Evolutionary conservation across 2,329 filamentous ascomycete species (phyloP).

Genomic region (Aspergillus flavus): DNA sequence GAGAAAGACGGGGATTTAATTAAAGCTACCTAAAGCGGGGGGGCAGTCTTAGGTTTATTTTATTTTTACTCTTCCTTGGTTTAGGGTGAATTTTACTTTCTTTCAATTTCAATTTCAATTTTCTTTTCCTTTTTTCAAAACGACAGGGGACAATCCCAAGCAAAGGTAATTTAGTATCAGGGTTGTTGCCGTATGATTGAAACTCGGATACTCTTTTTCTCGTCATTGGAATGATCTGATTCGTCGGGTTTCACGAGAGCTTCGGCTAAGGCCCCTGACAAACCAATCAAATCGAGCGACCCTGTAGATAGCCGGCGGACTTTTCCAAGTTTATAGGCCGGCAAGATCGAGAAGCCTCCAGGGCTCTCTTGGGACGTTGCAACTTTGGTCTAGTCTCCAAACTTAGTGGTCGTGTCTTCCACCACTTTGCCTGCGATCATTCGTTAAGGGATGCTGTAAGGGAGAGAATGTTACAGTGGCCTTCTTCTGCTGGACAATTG

Average conservation of each 20-base stretch:
- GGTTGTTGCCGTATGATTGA: constrained; percentile 9
- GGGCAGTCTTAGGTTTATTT: background rate
- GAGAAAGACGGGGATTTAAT: constrained; percentile 12
- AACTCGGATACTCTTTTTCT: background rate
- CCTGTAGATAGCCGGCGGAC: background rate
- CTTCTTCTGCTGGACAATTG: background rate
- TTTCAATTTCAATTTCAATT: background rate
- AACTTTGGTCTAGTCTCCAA: background rate
- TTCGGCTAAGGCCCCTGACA: constrained; percentile 12
- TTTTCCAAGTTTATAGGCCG: background rate
- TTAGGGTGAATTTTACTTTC: background rate
- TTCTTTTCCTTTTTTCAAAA: background rate
- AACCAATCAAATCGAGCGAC: background rate
- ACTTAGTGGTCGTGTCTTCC: background rate
- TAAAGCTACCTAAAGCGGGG: constrained; percentile 16
- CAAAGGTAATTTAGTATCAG: background rate
- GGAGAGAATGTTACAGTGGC: background rate
- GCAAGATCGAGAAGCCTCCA: background rate
- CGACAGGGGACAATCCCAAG: too few relatives aligned
- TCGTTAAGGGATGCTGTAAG: background rate
- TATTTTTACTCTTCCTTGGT: background rate
- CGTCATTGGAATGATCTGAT: constrained; percentile 16
- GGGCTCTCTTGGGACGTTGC: background rate
- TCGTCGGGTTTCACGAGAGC: constrained; percentile 24
- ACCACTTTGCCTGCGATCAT: background rate